A percentile compares a stretch with the other conserved stretches of the same genome.
phyloP scores from a whole-genome alignment of 2,329 filamentous ascomycete species.

The Trichophyton schoenleinii region DNA sequence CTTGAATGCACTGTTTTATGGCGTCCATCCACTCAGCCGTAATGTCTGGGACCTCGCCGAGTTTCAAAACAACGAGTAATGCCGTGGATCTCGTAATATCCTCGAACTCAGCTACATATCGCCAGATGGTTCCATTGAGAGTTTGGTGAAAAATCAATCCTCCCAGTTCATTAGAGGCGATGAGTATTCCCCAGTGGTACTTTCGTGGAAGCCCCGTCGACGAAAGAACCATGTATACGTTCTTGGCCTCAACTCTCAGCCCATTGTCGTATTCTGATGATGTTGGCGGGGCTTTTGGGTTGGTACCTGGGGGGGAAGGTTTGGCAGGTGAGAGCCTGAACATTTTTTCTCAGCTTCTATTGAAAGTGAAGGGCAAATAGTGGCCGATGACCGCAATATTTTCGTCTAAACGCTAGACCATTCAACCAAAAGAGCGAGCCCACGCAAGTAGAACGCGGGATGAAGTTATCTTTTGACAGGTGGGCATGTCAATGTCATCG shows the following conservation, averaged over 20 bases:
- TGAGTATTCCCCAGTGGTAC: slow-evolving; percentile 13
- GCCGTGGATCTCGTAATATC: slow-evolving; percentile 9
- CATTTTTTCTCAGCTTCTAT: neutral
- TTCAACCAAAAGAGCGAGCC: too few species aligned
- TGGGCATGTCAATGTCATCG: too few species aligned
- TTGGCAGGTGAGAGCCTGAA: neutral
- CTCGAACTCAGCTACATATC: slow-evolving; percentile 3
- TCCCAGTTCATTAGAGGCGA: slow-evolving; percentile 7
- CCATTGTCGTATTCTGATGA: neutral
- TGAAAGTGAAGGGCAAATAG: too few species aligned
- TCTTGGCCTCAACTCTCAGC: slow-evolving; percentile 10
- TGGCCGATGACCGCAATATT: too few species aligned
- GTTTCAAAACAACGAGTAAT: slow-evolving; percentile 10
- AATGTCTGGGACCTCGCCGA: slow-evolving; percentile 10
- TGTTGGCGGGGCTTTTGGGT: neutral
- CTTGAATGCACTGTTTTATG: slow-evolving; percentile 10
- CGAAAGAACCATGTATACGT: slow-evolving; percentile 12
- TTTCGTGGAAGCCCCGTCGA: slow-evolving; percentile 2
- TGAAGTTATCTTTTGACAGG: too few species aligned
- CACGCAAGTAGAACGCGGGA: too few species aligned
- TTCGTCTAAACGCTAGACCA: too few species aligned
- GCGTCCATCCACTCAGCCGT: slow-evolving; percentile 12
- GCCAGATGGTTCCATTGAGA: slow-evolving; percentile 7
- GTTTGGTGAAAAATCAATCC: slow-evolving; percentile 13
- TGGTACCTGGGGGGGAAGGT: neutral